Conservation (phyloP, 2,329 filamentous ascomycete genomes). For the Ophiostoma sp. region DNA sequence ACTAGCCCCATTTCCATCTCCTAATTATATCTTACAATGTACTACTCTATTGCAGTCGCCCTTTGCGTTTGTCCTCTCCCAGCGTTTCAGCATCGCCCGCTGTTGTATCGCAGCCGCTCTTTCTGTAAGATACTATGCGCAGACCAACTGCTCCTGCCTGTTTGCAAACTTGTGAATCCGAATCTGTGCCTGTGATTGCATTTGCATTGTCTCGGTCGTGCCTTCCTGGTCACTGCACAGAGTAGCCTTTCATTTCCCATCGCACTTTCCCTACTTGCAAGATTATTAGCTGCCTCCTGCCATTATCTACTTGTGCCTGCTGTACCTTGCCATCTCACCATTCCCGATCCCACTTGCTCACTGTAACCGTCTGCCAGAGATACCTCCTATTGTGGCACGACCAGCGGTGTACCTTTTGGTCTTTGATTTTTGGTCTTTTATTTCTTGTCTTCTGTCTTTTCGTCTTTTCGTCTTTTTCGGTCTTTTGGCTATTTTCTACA, state of each 20-base stretch:
- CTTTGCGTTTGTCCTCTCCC: background rate
- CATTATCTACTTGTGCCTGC: background rate
- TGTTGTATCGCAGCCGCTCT: background rate
- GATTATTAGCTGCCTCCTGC: background rate
- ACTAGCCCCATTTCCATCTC: background rate
- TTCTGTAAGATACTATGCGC: background rate
- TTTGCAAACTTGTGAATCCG: background rate
- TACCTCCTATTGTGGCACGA: slow-evolving; percentile 24
- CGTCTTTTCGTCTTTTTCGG: too few species aligned
- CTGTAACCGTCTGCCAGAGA: slow-evolving; percentile 6
- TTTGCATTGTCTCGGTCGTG: slow-evolving; percentile 6
- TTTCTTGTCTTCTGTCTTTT: too few species aligned
- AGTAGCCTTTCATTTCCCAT: background rate
- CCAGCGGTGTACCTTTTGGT: slow-evolving; percentile 21
- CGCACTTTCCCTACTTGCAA: slow-evolving; percentile 2
- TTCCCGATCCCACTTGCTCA: background rate
- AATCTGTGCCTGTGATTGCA: background rate
- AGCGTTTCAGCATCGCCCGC: slow-evolving; percentile 6
- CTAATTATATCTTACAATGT: background rate
- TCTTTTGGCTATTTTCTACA: background rate
- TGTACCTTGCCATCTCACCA: background rate
- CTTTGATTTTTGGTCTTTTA: background rate
- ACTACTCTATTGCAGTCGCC: too few species aligned
- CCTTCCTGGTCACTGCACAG: background rate
- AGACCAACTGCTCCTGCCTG: background rate